These are phyloP conservation scores for Hymenoscyphus repandus DNA, from an alignment of 2,329 filamentous ascomycete species.

Conservation along the genomic window DNA sequence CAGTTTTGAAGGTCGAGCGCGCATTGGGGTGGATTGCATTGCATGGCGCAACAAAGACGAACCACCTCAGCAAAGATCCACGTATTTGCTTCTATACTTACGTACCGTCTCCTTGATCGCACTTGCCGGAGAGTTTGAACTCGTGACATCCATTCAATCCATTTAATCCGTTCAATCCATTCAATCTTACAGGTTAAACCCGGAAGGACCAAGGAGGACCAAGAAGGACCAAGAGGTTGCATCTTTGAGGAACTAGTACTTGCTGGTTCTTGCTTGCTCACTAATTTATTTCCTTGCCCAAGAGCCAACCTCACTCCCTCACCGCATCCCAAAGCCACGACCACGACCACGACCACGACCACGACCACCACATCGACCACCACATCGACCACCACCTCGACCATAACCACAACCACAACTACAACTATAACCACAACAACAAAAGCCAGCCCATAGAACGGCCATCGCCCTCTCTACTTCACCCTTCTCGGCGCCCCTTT, in stretches of 20 bases:
- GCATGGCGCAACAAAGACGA: not conserved
- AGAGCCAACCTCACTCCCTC: not conserved
- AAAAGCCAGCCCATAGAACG: not conserved
- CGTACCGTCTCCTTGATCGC: too few relatives aligned
- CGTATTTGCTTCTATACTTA: not conserved
- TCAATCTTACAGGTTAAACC: too few relatives aligned
- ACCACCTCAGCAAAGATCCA: not conserved
- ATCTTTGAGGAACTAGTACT: too few relatives aligned
- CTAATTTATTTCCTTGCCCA: not conserved
- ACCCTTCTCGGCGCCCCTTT: not conserved
- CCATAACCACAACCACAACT: not conserved
- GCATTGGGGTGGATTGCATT: not conserved
- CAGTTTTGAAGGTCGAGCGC: not conserved
- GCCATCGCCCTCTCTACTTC: not conserved
- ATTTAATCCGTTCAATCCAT: too few relatives aligned
- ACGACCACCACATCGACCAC: not conserved
- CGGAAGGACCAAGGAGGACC: too few relatives aligned
- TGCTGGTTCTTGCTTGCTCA: not conserved
- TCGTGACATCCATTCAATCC: too few relatives aligned
- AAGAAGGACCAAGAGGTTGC: too few relatives aligned
- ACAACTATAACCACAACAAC: not conserved
- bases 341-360: not conserved
- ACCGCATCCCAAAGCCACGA: not conserved
- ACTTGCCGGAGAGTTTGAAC: too few relatives aligned
- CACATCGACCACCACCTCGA: not conserved